These are phyloP conservation scores for Salix caprea DNA, from an alignment of 345 rosid genomes.

Conservation along the genomic window DNA sequence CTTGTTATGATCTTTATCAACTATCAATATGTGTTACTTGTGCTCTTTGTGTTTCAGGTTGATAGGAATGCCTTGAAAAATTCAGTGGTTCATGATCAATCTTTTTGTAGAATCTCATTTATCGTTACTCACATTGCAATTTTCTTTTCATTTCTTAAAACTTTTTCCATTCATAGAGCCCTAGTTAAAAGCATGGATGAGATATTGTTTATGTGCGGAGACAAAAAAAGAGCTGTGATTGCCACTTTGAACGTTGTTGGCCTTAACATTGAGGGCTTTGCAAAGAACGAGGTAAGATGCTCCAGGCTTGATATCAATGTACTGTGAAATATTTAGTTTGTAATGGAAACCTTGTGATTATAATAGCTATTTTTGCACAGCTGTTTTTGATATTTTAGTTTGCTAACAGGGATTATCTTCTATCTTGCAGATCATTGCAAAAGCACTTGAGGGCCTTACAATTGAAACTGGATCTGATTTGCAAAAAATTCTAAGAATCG, in stretches of 20 bases:
- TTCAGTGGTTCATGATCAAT: background rate
- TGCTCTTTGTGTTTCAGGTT: background rate
- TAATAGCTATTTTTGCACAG: background rate
- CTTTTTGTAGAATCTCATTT: background rate
- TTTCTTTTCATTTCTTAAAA: background rate
- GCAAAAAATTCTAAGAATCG: constrained; percentile 66
- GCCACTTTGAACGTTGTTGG: constrained; percentile 44
- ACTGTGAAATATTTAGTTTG: constrained; percentile 11
- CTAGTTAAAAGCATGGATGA: constrained; percentile 89
- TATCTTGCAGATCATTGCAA: constrained; percentile 43
- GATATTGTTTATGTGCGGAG: constrained; percentile 86
- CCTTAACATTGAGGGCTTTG: constrained; percentile 31
- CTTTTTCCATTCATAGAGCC: constrained; percentile 43
- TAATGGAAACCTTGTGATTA: background rate
- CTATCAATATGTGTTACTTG: background rate
- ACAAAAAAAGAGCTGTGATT: constrained; percentile 58
- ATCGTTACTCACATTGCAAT: background rate
- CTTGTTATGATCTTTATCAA: background rate
- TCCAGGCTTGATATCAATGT: constrained; percentile 2
- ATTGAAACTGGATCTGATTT: constrained; percentile 82
- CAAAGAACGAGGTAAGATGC: constrained; percentile 54
- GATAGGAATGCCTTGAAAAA: background rate
- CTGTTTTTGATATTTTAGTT: background rate
- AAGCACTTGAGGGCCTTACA: constrained; percentile 57
- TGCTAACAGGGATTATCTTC: constrained; percentile 7